phyloP scores from a whole-genome alignment of 129 eudicot species.

The Arctium lappa region DNA sequence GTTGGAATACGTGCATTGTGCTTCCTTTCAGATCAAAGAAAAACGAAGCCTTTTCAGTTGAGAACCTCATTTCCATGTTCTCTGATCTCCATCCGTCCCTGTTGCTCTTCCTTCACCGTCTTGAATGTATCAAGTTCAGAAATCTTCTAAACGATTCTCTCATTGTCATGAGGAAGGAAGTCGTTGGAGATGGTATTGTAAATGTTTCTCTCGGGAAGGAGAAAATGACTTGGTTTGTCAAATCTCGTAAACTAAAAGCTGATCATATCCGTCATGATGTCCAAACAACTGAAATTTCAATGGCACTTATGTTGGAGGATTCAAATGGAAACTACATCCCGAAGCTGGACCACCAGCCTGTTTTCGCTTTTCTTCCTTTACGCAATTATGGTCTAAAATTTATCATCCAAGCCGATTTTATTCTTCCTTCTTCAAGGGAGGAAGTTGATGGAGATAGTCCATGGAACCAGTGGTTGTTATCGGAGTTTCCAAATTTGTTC shows the following conservation, averaged over 20 bases:
- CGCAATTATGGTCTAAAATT: constrained; percentile 75
- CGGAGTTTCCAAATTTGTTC: constrained; percentile 72
- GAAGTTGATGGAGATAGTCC: constrained; percentile 83
- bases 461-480: constrained; percentile 81
- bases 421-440: constrained; percentile 82
- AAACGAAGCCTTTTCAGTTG: constrained; percentile 36
- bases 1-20: constrained; percentile 73
- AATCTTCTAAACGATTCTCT: constrained; percentile 48
- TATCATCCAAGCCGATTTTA: constrained; percentile 84
- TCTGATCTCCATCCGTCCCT: constrained; percentile 85
- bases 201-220: constrained; percentile 57
- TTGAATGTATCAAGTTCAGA: constrained; percentile 58
- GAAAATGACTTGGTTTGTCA: constrained; percentile 66
- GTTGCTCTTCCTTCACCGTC: constrained; percentile 77
- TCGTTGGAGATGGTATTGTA: constrained; percentile 59
- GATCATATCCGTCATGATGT: constrained; percentile 50
- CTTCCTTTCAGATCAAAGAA: constrained; percentile 66
- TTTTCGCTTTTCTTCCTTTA: constrained; percentile 81
- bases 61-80: constrained; percentile 62
- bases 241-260: constrained; percentile 50
- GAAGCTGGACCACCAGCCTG: constrained; percentile 59
- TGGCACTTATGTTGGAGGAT: constrained; percentile 69
- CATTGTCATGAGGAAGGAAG: constrained; percentile 61
- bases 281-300: constrained; percentile 65
- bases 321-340: constrained; percentile 44